Evolutionary conservation across 495 filamentous ascomycete genomes (phyloP).

Genomic region (Acidomyces sp.): DNA sequence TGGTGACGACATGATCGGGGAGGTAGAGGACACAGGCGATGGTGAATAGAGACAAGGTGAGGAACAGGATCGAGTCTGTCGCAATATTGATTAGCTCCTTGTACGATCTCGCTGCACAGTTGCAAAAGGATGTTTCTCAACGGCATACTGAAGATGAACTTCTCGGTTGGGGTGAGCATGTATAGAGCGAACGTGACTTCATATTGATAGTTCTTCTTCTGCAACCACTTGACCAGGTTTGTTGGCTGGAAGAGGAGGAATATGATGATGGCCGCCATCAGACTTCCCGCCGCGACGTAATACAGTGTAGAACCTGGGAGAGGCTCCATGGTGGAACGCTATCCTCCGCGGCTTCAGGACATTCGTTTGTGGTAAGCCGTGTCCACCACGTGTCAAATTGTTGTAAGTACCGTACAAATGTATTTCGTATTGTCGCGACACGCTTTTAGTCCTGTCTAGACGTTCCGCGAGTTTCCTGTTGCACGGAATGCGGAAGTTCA

Average conservation of each 20-base stretch:
- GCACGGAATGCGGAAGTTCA: too few species aligned
- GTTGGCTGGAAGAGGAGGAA: slow-evolving; percentile 25
- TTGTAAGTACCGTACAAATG: too few species aligned
- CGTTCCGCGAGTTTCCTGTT: too few species aligned
- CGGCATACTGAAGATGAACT: slow-evolving; percentile 70
- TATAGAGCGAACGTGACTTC: slow-evolving; percentile 75
- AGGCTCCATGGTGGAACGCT: slow-evolving; percentile 7
- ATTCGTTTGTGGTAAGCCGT: too few species aligned
- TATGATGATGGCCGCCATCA: slow-evolving; percentile 13
- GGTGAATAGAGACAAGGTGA: slow-evolving; percentile 70
- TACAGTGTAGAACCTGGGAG: slow-evolving; percentile 1
- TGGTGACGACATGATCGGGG: slow-evolving; percentile 68
- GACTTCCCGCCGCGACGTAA: neutral
- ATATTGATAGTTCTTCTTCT: slow-evolving; percentile 73
- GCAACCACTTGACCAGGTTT: slow-evolving; percentile 48
- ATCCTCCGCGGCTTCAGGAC: too few species aligned
- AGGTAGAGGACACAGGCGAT: slow-evolving; percentile 83
- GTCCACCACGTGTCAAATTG: too few species aligned
- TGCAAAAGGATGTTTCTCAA: too few species aligned
- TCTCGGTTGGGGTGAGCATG: slow-evolving; percentile 75
- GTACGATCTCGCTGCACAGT: too few species aligned
- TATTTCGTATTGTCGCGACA: too few species aligned
- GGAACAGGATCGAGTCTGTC: slow-evolving; percentile 79
- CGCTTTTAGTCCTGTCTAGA: too few species aligned
- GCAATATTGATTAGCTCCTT: too few species aligned